A percentile compares a stretch with the other conserved stretches of the same genome.
Evolutionary conservation across 1,284 basidiomycete species (phyloP).

Genomic region (Cerioporus squamosus): DNA sequence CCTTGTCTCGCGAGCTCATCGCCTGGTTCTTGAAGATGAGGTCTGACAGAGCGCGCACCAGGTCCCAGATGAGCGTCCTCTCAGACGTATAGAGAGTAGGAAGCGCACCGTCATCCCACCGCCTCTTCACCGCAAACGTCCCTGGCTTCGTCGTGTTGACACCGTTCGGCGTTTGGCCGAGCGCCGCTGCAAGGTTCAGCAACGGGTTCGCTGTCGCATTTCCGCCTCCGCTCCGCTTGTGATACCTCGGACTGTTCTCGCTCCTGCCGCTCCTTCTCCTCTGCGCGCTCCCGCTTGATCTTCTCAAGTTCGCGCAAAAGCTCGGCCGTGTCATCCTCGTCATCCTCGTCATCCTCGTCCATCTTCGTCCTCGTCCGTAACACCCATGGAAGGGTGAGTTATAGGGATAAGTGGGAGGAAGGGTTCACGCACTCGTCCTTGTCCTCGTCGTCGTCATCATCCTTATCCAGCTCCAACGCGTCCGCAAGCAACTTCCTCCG

Average conservation of each 20-base stretch:
- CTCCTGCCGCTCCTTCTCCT: constrained; percentile 87
- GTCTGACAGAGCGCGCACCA: constrained; percentile 57
- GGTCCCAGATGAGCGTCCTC: neutral
- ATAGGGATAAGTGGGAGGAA: neutral
- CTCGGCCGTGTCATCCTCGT: constrained; percentile 92
- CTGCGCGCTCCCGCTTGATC: constrained; percentile 93
- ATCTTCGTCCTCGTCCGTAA: constrained; percentile 49
- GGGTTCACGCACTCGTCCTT: constrained; percentile 49
- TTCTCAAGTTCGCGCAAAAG: constrained; percentile 92
- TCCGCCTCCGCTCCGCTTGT: constrained; percentile 78
- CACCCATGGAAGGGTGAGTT: too few species aligned
- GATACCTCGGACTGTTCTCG: constrained; percentile 71
- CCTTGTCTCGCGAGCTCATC: constrained; percentile 66
- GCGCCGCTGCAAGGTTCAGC: constrained; percentile 86
- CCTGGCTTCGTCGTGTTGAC: constrained; percentile 80
- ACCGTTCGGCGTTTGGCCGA: constrained; percentile 69
- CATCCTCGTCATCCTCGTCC: constrained; percentile 60
- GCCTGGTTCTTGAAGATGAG: constrained; percentile 98
- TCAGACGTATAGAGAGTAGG: neutral
- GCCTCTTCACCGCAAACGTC: constrained; percentile 88
- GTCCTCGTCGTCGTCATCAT: constrained; percentile 68
- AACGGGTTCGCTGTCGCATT: constrained; percentile 88
- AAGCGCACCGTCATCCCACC: constrained; percentile 89
- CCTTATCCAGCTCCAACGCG: constrained; percentile 83
- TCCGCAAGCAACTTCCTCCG: constrained; percentile 68